Evolutionary conservation across 345 rosid species (phyloP).

Genomic region (Tarenaya hassleriana): DNA sequence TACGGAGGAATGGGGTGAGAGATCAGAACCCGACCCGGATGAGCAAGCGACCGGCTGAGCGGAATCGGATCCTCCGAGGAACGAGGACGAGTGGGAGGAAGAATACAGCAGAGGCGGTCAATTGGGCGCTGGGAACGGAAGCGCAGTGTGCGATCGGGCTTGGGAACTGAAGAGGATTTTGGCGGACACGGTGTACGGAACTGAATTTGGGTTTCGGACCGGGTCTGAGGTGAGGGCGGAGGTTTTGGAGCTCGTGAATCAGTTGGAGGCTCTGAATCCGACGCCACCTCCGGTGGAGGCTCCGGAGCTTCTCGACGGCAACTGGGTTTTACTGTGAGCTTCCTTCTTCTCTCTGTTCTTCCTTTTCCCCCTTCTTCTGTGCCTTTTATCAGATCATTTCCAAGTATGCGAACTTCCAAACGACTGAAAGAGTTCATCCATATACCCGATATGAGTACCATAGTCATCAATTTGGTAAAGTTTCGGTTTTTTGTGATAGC

Average conservation of each 20-base stretch:
- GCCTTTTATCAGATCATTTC: too few relatives aligned
- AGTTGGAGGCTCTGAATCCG: constrained; percentile 78
- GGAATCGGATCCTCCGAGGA: constrained; percentile 68
- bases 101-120: constrained; percentile 21
- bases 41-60: constrained; percentile 39
- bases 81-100: constrained; percentile 84
- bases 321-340: constrained; percentile 90
- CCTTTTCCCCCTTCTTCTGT: background rate
- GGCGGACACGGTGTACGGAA: constrained; percentile 77
- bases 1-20: constrained; percentile 76
- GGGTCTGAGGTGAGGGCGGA: constrained; percentile 71
- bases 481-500: background rate
- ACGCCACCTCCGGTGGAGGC: constrained; percentile 63
- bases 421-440: too few relatives aligned
- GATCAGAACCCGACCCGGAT: constrained; percentile 26
- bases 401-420: too few relatives aligned
- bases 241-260: constrained; percentile 78
- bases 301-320: constrained; percentile 65
- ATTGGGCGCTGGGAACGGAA: constrained; percentile 39
- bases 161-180: constrained; percentile 70
- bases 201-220: constrained; percentile 73
- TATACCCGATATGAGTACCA: background rate
- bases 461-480: background rate
- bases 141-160: constrained; percentile 23
- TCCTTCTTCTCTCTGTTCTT: background rate